phyloP scores from a whole-genome alignment of 768 basidiomycete species.

The Gymnopilus junonius region DNA sequence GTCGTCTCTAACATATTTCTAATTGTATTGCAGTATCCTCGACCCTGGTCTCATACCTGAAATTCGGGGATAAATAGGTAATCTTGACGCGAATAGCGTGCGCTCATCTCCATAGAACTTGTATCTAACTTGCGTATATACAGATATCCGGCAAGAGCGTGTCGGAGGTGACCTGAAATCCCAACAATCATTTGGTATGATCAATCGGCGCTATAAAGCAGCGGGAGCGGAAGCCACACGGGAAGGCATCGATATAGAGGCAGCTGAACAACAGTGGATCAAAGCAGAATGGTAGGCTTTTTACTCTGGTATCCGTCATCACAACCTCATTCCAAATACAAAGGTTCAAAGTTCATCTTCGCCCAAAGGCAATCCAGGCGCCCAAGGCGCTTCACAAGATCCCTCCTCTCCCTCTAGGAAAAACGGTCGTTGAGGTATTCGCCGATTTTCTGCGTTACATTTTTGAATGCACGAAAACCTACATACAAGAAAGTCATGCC shows the following conservation, averaged over 20 bases:
- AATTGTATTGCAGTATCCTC: slow-evolving; percentile 35
- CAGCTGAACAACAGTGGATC: slow-evolving; percentile 46
- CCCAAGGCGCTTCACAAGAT: slow-evolving; percentile 16
- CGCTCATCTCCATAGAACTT: not conserved
- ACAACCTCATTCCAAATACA: not conserved
- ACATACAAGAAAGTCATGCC: slow-evolving; percentile 48
- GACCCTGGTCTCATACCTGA: slow-evolving; percentile 39
- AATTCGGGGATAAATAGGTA: slow-evolving; percentile 47
- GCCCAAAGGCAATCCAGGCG: slow-evolving; percentile 23
- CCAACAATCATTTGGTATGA: slow-evolving; percentile 49
- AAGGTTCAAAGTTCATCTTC: slow-evolving; percentile 44
- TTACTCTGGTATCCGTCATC: slow-evolving; percentile 15
- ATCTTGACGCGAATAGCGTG: not conserved
- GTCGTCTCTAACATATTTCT: not conserved
- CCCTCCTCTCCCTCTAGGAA: slow-evolving; percentile 46
- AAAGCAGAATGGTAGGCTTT: slow-evolving; percentile 47
- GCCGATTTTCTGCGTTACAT: slow-evolving; percentile 58
- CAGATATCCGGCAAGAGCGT: slow-evolving; percentile 56
- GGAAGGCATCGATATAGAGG: slow-evolving; percentile 38
- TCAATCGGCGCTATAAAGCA: slow-evolving; percentile 36
- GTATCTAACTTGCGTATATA: no score
- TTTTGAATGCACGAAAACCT: slow-evolving; percentile 42
- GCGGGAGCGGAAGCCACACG: slow-evolving; percentile 47
- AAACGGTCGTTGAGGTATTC: slow-evolving; percentile 45
- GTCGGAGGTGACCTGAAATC: slow-evolving; percentile 40